Evolutionary conservation across 129 eudicot genomes (phyloP), one percentile per base, ranked within the genome.

Genomic region (Arctium lappa): DNA sequence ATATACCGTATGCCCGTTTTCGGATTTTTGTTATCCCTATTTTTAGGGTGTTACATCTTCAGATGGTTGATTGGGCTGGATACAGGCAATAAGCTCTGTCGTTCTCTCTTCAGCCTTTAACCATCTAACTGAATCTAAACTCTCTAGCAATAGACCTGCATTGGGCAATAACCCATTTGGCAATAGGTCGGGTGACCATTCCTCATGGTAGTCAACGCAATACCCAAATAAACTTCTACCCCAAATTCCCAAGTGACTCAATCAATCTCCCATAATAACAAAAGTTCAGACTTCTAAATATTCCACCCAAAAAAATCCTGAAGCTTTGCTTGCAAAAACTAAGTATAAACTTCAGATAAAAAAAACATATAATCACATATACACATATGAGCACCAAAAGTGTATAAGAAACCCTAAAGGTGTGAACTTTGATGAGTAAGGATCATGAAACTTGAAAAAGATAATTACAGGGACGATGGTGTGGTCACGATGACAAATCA

Each of bases 61-160:
- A 0, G 98, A 94, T 5, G 90, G 89, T 72, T 85, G 92, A 85
- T 92, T 92, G 9, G 98, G 98, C 85, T 94, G 98, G 77, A 94
- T 92, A 86, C 92, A 86, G 84, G 91, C 88, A 82, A 94, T 91
- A 66, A 94, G 95, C 81, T 92, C 97, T 12, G 95, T 95, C 72
- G 97, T 92, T 86, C 93, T 88, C 62, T 90, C 93, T 74, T 94
- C 97, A 4, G 94, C 95, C 85, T 79, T 91, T 72, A 80, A 72
- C 98, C 97, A 94, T 83, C 98, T 82, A 27, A 90, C 98, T 3
- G 81, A 33, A 75, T 92, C 98, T 7, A 94, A 88, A 13, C 30
- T 80, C 32, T 87, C 89, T 44, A 88, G 72, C 83, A 90, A 83
- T 3, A 92, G 87, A 44, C 86, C 93, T 69, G 95, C 92, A 88